These are phyloP conservation scores for Croton laevigatus DNA, from an alignment of 441 rosid species.

Conservation along the genomic window DNA sequence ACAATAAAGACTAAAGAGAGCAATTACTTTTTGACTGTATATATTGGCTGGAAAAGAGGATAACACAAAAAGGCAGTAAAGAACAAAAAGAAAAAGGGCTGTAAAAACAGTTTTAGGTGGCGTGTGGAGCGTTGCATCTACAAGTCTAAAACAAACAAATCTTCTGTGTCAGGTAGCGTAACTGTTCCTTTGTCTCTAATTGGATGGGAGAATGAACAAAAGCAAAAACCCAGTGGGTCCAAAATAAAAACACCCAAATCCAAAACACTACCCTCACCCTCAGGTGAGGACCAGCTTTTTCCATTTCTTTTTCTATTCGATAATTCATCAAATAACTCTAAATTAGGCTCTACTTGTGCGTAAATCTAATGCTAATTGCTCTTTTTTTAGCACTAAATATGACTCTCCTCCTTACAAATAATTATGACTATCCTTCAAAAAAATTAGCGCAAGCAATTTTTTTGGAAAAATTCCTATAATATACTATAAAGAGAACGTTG, in stretches of 20 bases:
- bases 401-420: too few species aligned
- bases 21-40: slow-evolving; percentile 4
- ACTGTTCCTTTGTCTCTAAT: slow-evolving; percentile 22
- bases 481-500: too few species aligned
- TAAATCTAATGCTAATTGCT: too few species aligned
- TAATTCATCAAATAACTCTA: background rate
- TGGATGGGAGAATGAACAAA: background rate
- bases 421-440: too few species aligned
- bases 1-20: too few species aligned
- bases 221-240: background rate
- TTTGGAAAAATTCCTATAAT: too few species aligned
- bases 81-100: slow-evolving; percentile 27
- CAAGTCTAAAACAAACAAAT: too few species aligned
- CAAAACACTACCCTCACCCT: background rate
- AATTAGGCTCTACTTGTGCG: too few species aligned
- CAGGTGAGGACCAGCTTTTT: background rate
- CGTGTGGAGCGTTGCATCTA: background rate
- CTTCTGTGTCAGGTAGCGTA: slow-evolving; percentile 3
- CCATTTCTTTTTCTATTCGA: background rate
- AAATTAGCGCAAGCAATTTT: too few species aligned
- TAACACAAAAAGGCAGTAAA: slow-evolving; percentile 10
- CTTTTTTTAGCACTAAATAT: too few species aligned
- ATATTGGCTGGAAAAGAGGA: slow-evolving; percentile 14
- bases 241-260: background rate
- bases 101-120: slow-evolving; percentile 14